phyloP scores from a whole-genome alignment of 2,329 filamentous ascomycete species.

The Claviceps maximensis region DNA sequence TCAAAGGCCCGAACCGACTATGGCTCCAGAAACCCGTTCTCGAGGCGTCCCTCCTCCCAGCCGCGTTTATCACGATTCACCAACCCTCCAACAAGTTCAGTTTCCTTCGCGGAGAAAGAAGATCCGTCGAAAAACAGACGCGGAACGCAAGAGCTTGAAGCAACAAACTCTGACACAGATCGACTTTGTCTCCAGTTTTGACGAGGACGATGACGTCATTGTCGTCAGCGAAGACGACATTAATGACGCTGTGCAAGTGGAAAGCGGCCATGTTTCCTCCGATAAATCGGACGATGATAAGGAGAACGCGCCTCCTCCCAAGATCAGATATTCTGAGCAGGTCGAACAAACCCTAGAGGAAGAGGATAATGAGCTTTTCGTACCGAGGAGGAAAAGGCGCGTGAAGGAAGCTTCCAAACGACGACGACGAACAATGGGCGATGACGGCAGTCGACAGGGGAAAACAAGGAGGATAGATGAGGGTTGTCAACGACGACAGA shows the following conservation, averaged over 20 bases:
- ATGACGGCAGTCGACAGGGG: slow-evolving; percentile 4
- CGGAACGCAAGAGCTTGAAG: slow-evolving; percentile 15
- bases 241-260: background rate
- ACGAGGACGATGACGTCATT: slow-evolving; percentile 15
- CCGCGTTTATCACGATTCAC: slow-evolving; percentile 25
- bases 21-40: slow-evolving; percentile 23
- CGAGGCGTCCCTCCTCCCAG: slow-evolving; percentile 22
- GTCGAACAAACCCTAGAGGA: background rate
- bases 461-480: background rate
- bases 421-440: slow-evolving; percentile 1
- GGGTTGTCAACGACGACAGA: slow-evolving; percentile 17
- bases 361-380: slow-evolving; percentile 12
- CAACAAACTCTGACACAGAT: slow-evolving; percentile 32
- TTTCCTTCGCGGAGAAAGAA: slow-evolving; percentile 23
- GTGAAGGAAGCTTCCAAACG: background rate
- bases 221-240: slow-evolving; percentile 17
- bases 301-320: slow-evolving; percentile 8
- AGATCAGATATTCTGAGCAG: background rate
- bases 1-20: background rate
- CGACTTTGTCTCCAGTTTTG: slow-evolving; percentile 24
- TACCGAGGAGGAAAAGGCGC: slow-evolving; percentile 13
- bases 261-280: background rate
- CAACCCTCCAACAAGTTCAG: slow-evolving; percentile 24
- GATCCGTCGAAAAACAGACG: slow-evolving; percentile 22
- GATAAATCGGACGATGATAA: slow-evolving; percentile 2